Percentiles rank a stretch among this genome's conserved stretches.
Evolutionary conservation across 495 filamentous ascomycete species (phyloP).

Genomic region (Schizothecium vesticola): DNA sequence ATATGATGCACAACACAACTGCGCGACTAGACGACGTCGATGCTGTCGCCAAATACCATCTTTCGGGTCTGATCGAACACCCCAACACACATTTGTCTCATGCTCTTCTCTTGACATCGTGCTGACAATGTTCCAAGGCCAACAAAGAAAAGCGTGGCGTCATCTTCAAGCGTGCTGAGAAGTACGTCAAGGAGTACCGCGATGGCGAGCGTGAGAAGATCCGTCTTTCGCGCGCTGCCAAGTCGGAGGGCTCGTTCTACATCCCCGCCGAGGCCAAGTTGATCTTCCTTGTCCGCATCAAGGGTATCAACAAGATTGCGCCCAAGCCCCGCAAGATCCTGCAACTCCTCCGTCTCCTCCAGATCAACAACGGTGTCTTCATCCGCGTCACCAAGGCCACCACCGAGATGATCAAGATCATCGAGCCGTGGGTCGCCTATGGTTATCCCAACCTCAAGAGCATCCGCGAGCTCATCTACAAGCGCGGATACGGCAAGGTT

Average conservation of each 20-base stretch:
- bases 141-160: conserved; percentile 94
- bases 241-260: conserved; percentile 89
- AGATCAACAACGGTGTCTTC: conserved; percentile 99
- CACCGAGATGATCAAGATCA: conserved; percentile 92
- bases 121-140: conserved; percentile 57
- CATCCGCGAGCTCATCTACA: conserved; percentile 98
- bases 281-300: conserved; percentile 98
- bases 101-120: neutral
- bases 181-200: conserved; percentile 99
- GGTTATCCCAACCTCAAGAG: conserved; percentile 99
- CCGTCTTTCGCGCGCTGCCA: conserved; percentile 79
- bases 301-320: conserved; percentile 99
- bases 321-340: conserved; percentile 99
- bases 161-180: conserved; percentile 99
- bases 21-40: conserved; percentile 90
- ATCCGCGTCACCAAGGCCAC: conserved; percentile 97
- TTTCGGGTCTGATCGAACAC: conserved; percentile 91
- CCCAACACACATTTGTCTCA: conserved; percentile 20
- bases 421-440: conserved; percentile 97
- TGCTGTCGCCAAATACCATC: conserved; percentile 98
- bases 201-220: conserved; percentile 97
- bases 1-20: conserved; percentile 61
- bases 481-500: conserved; percentile 97
- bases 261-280: conserved; percentile 92
- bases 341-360: conserved; percentile 95